Percentiles rank a stretch among this genome's conserved stretches.
Evolutionary conservation across 208 protist species (phyloP).

Genomic region (Crithidia bombi): DNA sequence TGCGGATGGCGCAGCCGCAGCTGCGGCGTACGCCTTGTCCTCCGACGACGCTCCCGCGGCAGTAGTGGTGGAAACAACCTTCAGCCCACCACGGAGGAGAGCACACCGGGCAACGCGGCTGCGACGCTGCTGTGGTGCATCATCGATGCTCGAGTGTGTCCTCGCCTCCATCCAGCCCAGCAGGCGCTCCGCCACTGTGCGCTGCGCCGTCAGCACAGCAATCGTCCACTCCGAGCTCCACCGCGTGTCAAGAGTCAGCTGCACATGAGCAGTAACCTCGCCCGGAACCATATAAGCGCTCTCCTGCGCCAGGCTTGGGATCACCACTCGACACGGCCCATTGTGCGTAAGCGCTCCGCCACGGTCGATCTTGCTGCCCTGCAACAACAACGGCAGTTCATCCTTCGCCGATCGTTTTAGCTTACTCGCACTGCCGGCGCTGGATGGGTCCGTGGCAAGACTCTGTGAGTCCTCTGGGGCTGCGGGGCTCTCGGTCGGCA

Average conservation of each 20-base stretch:
- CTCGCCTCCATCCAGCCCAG: constrained; percentile 26
- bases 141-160: background rate
- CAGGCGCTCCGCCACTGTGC: constrained; percentile 32
- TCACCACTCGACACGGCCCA: constrained; percentile 31
- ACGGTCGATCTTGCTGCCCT: constrained; percentile 9
- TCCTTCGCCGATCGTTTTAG: background rate
- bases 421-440: background rate
- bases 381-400: constrained; percentile 17
- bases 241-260: constrained; percentile 38
- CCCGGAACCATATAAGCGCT: constrained; percentile 26
- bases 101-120: constrained; percentile 25
- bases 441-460: no score
- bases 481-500: background rate
- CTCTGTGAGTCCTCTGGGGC: no score
- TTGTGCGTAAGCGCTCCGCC: constrained; percentile 18
- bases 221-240: constrained; percentile 32
- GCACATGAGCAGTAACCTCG: constrained; percentile 45
- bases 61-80: background rate
- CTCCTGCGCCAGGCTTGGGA: constrained; percentile 23
- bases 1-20: background rate
- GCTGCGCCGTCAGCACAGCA: constrained; percentile 31
- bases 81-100: constrained; percentile 30
- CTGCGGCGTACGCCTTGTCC: background rate
- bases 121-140: constrained; percentile 21
- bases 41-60: background rate